These are phyloP conservation scores for Cladochytrium replicatum DNA, from an alignment of 192 early-diverging fungal species.

Conservation along the genomic window DNA sequence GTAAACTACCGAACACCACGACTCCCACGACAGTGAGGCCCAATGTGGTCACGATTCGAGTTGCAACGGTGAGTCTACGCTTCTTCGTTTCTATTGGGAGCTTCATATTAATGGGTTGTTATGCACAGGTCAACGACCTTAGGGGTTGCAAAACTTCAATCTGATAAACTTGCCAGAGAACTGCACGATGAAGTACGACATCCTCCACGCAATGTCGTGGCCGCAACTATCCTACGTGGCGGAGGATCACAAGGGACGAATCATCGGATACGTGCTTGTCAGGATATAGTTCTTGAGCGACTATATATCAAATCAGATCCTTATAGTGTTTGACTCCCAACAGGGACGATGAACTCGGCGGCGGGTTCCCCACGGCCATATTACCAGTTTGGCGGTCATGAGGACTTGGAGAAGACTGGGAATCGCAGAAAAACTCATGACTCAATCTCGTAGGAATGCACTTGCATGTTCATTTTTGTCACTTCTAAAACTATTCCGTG, in stretches of 20 bases:
- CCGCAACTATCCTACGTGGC: conserved; percentile 73
- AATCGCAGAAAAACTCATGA: conserved; percentile 78
- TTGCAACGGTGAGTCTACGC: too few relatives aligned
- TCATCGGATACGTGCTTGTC: conserved; percentile 80
- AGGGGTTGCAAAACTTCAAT: conserved; percentile 86
- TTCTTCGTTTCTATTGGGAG: too few relatives aligned
- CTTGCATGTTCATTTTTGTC: background rate
- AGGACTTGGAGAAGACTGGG: conserved; percentile 78
- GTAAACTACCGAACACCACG: too few relatives aligned
- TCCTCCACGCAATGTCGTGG: conserved; percentile 1
- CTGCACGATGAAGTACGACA: conserved; percentile 88
- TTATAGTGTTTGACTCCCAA: background rate
- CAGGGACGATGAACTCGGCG: conserved; percentile 57
- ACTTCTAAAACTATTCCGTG: background rate
- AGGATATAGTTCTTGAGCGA: conserved; percentile 62
- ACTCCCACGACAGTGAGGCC: too few relatives aligned
- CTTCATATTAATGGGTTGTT: too few relatives aligned
- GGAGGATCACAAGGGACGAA: conserved; percentile 68
- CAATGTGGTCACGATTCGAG: too few relatives aligned
- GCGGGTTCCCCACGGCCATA: conserved; percentile 67
- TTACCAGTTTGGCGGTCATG: conserved; percentile 83
- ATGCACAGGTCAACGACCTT: conserved; percentile 81
- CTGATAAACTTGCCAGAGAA: conserved; percentile 82
- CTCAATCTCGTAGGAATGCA: conserved; percentile 55
- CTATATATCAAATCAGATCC: background rate